phyloP scores from a whole-genome alignment of 305 asterid species.

The Plantago lanceolata region DNA sequence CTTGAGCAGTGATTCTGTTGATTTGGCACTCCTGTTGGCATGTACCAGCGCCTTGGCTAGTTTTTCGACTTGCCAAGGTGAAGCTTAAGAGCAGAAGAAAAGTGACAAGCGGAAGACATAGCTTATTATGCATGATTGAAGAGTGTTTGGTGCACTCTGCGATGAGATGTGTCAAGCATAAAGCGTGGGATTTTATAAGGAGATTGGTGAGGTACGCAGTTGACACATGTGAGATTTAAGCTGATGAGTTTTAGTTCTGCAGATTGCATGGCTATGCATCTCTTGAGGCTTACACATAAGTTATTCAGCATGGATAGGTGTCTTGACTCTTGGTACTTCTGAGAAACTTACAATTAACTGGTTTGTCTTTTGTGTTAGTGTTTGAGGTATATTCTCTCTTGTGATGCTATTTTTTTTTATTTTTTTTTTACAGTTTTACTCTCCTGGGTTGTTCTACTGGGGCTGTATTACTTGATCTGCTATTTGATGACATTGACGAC shows the following conservation, averaged over 20 bases:
- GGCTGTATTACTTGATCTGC: too few relatives aligned
- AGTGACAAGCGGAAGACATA: conserved; percentile 21
- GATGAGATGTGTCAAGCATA: conserved; percentile 27
- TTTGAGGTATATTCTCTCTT: too few relatives aligned
- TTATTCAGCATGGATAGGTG: conserved; percentile 27
- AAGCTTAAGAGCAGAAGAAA: conserved; percentile 35
- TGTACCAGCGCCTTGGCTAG: conserved; percentile 1
- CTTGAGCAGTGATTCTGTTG: conserved; percentile 40
- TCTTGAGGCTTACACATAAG: conserved; percentile 38
- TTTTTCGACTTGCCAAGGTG: conserved; percentile 24
- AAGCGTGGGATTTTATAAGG: conserved; percentile 28
- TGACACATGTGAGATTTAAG: conserved; percentile 28
- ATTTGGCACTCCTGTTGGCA: conserved; percentile 45
- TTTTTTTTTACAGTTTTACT: too few relatives aligned
- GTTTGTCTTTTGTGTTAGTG: background rate
- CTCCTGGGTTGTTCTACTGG: too few relatives aligned
- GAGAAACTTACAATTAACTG: background rate
- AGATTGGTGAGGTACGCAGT: background rate
- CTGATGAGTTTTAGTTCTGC: conserved; percentile 26
- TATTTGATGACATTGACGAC: too few relatives aligned
- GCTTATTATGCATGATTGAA: conserved; percentile 24
- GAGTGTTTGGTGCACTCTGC: background rate
- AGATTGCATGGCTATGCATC: conserved; percentile 39
- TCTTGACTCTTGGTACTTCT: conserved; percentile 15
- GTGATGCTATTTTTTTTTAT: too few relatives aligned